These are phyloP conservation scores for Spathaspora sp. DNA, from an alignment of 1,139 yeast species.

Conservation along the genomic window DNA sequence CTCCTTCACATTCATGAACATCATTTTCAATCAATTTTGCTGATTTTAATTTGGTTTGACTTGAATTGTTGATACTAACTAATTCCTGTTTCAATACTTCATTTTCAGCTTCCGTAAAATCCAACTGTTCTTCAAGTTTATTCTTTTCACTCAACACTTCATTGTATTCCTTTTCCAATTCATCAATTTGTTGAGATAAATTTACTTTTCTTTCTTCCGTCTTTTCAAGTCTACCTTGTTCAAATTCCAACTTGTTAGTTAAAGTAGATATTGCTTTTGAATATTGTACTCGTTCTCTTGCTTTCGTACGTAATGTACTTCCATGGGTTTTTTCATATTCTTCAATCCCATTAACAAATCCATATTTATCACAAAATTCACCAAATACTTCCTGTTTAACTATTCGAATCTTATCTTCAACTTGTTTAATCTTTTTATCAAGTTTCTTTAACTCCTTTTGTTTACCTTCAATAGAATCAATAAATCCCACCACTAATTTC, in stretches of 20 bases:
- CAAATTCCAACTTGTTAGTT: slow-evolving; percentile 64
- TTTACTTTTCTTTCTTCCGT: slow-evolving; percentile 44
- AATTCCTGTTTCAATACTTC: slow-evolving; percentile 45
- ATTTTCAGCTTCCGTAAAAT: slow-evolving; percentile 48
- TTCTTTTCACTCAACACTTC: slow-evolving; percentile 30
- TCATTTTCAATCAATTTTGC: slow-evolving; percentile 28
- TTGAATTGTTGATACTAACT: slow-evolving; percentile 20
- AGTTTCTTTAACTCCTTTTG: slow-evolving; percentile 27
- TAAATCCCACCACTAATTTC: slow-evolving; percentile 20
- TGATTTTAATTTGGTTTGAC: slow-evolving; percentile 27
- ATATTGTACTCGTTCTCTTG: slow-evolving; percentile 64
- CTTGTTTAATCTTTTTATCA: slow-evolving; percentile 25
- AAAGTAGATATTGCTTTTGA: slow-evolving; percentile 61
- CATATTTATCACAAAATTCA: slow-evolving; percentile 54
- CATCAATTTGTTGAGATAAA: slow-evolving; percentile 31
- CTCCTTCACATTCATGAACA: slow-evolving; percentile 36
- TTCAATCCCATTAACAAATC: slow-evolving; percentile 51
- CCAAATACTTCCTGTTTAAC: slow-evolving; percentile 49
- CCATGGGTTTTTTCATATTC: slow-evolving; percentile 75
- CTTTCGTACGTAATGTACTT: slow-evolving; percentile 53
- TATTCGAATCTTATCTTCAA: slow-evolving; percentile 28
- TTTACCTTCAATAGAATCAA: slow-evolving; percentile 19
- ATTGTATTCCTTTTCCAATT: slow-evolving; percentile 33
- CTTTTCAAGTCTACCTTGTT: slow-evolving; percentile 53
- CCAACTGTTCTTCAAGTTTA: slow-evolving; percentile 37